Conservation (phyloP, 306 rosid species). For the Cyclanthera cordifolia region DNA sequence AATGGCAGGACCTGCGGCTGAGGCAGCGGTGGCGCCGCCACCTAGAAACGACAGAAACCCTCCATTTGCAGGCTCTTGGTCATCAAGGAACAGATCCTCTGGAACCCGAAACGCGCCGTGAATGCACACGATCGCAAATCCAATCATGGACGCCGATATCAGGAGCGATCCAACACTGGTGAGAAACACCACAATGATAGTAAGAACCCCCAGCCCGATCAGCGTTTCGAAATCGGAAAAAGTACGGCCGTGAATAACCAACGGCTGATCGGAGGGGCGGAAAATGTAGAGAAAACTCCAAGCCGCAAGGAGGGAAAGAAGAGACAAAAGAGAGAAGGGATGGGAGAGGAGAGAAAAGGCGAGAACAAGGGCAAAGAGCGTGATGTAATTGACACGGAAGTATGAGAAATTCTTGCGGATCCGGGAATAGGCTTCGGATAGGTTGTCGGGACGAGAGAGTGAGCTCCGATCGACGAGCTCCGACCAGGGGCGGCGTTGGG, state of each 20-base stretch:
- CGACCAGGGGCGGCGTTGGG: slow-evolving; percentile 85
- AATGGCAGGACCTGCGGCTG: slow-evolving; percentile 40
- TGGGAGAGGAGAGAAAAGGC: slow-evolving; percentile 70
- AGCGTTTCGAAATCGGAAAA: slow-evolving; percentile 75
- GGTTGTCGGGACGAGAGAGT: slow-evolving; percentile 50
- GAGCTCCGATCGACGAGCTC: slow-evolving; percentile 67
- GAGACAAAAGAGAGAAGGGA: slow-evolving; percentile 68
- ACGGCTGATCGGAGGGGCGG: slow-evolving; percentile 76
- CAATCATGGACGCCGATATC: slow-evolving; percentile 64
- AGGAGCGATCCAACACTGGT: slow-evolving; percentile 87
- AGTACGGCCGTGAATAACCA: slow-evolving; percentile 59
- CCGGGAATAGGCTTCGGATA: slow-evolving; percentile 84
- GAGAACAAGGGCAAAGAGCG: slow-evolving; percentile 44
- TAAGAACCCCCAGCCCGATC: slow-evolving; percentile 39
- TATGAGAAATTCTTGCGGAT: slow-evolving; percentile 77
- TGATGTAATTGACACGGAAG: slow-evolving; percentile 79
- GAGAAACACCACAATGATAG: slow-evolving; percentile 61
- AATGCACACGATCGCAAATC: slow-evolving; percentile 49
- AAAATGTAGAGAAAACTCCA: slow-evolving; percentile 79
- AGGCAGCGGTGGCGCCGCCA: slow-evolving; percentile 54
- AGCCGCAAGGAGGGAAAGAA: slow-evolving; percentile 61
- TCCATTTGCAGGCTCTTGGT: slow-evolving; percentile 57
- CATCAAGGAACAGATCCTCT: slow-evolving; percentile 84
- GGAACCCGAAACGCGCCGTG: slow-evolving; percentile 90
- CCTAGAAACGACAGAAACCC: slow-evolving; percentile 89